A percentile compares a stretch with the other conserved stretches of the same genome.
Conservation (phyloP, 1,284 basidiomycete genomes). For the Ceratorhiza oryzae-sativae region DNA sequence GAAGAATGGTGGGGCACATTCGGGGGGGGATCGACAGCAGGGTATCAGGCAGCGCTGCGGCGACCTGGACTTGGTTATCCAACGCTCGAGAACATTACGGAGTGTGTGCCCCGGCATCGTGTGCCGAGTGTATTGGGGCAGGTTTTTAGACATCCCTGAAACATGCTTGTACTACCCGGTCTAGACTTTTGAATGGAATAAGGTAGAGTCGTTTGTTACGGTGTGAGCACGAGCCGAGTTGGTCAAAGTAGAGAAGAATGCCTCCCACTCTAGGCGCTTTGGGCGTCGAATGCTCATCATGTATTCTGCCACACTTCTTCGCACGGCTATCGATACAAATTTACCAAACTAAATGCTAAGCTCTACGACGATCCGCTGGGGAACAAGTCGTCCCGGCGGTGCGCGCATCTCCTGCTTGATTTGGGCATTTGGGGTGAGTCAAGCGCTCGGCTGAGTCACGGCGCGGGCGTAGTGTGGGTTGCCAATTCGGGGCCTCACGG, state of each 20-base stretch:
- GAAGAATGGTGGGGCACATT: neutral
- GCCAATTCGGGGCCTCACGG: conserved; percentile 20
- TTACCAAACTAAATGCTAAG: too few relatives aligned
- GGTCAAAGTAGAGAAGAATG: neutral
- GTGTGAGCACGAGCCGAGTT: neutral
- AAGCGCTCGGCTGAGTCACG: conserved; percentile 30
- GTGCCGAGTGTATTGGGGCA: neutral
- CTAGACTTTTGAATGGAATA: neutral
- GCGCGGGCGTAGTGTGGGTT: neutral
- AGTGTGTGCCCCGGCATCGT: too few relatives aligned
- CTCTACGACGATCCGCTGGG: too few relatives aligned
- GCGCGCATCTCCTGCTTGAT: too few relatives aligned
- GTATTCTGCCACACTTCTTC: neutral
- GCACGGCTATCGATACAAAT: too few relatives aligned
- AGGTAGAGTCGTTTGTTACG: neutral
- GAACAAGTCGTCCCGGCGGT: neutral
- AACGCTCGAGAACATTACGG: too few relatives aligned
- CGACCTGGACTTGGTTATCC: neutral
- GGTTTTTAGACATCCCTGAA: neutral
- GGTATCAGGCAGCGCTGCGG: neutral
- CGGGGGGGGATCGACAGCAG: neutral
- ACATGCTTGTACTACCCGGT: neutral
- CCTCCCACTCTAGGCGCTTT: neutral
- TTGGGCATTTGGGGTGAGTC: conserved; percentile 7
- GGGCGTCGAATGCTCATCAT: neutral